Percentiles rank a stretch among this genome's conserved stretches.
Evolutionary conservation across 2,329 filamentous ascomycete species (phyloP).

Genomic region (Dothideomycetes sp.): DNA sequence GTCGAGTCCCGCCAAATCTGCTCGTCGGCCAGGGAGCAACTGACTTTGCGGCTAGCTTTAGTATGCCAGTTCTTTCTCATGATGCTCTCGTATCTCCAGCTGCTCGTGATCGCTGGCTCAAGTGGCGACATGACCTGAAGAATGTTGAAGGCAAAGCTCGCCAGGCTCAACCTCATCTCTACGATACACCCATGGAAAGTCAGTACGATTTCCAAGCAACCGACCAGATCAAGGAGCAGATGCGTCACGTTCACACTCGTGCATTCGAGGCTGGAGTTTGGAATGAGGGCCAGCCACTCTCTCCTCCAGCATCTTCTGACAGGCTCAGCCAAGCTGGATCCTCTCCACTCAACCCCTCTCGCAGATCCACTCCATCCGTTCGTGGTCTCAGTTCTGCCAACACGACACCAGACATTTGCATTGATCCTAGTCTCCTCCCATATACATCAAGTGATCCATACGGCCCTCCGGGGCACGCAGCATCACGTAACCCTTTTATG

Average conservation of each 20-base stretch:
- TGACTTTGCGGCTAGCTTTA: constrained; percentile 72
- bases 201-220: constrained; percentile 16
- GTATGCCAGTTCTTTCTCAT: constrained; percentile 61
- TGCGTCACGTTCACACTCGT: constrained; percentile 27
- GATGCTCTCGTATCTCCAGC: constrained; percentile 70
- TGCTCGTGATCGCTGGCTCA: constrained; percentile 65
- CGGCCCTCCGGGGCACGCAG: not conserved
- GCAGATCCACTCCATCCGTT: not conserved
- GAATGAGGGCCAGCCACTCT: constrained; percentile 24
- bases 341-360: constrained; percentile 1
- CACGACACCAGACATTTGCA: not conserved
- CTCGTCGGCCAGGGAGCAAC: constrained; percentile 77
- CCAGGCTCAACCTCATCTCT: constrained; percentile 16
- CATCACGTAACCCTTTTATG: constrained; percentile 28
- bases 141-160: constrained; percentile 42
- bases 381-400: not conserved
- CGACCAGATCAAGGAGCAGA: constrained; percentile 20
- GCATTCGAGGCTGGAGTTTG: constrained; percentile 19
- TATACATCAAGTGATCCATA: not conserved
- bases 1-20: constrained; percentile 84
- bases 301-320: constrained; percentile 19
- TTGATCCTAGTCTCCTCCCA: not conserved
- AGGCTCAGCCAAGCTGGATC: not conserved
- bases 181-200: constrained; percentile 14
- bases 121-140: constrained; percentile 64